Base-by-base conservation (phyloP, 192 early-diverging fungal genomes). In the Funneliformis geosporum region DNA sequence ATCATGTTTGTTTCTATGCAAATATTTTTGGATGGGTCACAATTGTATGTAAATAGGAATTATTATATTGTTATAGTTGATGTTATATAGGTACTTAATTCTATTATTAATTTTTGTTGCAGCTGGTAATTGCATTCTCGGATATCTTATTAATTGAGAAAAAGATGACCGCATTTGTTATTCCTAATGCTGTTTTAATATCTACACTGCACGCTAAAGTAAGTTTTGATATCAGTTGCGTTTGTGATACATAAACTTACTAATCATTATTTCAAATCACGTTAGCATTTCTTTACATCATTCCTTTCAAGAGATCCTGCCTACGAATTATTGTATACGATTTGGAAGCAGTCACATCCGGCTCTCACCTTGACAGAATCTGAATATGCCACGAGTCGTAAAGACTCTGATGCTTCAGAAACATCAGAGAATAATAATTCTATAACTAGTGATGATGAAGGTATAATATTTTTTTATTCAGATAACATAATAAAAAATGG, bases 1-100 rank as follows among this genome's bases (percentile, higher is more conserved):
- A 89, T 78, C 87, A 92, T 75, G 83, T 96, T 38, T 95, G 93
- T 82, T 97, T 97, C 80, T 91, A 96, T 84, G 92, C 93, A 47
- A 95, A 94, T 80, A 95, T 97, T 79, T 94, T 97, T 87, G 96
- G 96, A 40, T 96, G 95, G 91, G 91, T 94, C 3, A 94, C 93
- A 21, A 93, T 89, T 73, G 90, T 89, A 89, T 83, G 86, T 60
- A 44, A 27, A 39, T 62, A 21, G 12, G 8, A 60, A 21, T 75
- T 16, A 10, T 61, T 28, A 21, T 59, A 55, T 18, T 25, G 14
- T 60, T 27, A 7, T n/a, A 7, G 27, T 40, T 61, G 7, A 23
- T 28, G 23, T 0, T 60, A 46, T 21, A 2, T 39, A 9, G 7
- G 40, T 23, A 21, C 8, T 60, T 21, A 44, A 60, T 27, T 75